Evolutionary conservation across 208 protist genomes (phyloP).

Genomic region (Hexamita inflata): DNA sequence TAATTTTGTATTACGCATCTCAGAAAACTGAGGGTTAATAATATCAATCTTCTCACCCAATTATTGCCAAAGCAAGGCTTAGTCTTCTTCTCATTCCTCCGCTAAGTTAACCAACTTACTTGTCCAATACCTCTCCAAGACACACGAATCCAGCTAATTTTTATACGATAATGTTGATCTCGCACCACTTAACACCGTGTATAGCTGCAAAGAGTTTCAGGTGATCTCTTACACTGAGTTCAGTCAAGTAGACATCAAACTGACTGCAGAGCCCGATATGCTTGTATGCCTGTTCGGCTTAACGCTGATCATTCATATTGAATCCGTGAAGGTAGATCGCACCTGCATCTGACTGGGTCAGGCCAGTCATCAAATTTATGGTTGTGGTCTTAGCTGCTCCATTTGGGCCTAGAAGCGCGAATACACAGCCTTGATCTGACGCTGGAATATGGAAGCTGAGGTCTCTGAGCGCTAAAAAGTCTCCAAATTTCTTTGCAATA

Average conservation of each 20-base stretch:
- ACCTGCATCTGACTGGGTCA: not conserved
- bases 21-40: no score
- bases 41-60: no score
- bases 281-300: not conserved
- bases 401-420: conserved; percentile 46
- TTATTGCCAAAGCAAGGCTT: conserved; percentile 54
- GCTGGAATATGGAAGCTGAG: conserved; percentile 8
- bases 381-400: conserved; percentile 50
- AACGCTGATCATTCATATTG: not conserved
- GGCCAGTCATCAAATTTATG: conserved; percentile 32
- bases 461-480: conserved; percentile 5
- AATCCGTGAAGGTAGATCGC: not conserved
- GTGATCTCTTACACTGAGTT: conserved; percentile 9
- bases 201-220: conserved; percentile 15
- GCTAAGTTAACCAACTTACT: conserved; percentile 19
- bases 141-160: not conserved
- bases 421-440: conserved; percentile 22
- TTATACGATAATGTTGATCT: not conserved
- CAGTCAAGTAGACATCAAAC: conserved; percentile 8
- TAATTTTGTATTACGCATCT: no score
- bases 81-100: conserved; percentile 59
- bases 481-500: not conserved
- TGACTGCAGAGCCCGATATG: conserved; percentile 15
- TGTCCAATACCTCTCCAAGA: not conserved
- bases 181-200: not conserved